Evolutionary conservation across 768 basidiomycete species (phyloP), one percentile per base, ranked within the genome.

Genomic region (Pleurotus citrinopileatus): DNA sequence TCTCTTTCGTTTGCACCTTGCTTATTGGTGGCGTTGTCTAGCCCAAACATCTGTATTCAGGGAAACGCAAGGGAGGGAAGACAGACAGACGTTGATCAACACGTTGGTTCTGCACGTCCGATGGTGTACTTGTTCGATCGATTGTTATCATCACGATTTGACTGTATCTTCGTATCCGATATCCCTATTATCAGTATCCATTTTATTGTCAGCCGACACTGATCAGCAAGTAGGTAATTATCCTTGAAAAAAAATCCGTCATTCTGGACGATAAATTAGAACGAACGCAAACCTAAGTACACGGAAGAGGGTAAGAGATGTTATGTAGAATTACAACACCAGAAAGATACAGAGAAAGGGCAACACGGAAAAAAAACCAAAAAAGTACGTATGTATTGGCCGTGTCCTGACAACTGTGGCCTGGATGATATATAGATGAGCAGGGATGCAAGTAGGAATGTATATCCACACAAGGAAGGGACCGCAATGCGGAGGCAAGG

Each of bases 1-100:
- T 46, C 22, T 38, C 29, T 26, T 17, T 29, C 4, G 57, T 32
- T 29, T 42, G 28, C 23, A 20, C 25, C 32, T 36, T 27, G 26
- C 47, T 23, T 12, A 20, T 54, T 52, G 55, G 13, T 43, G 47
- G 48, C 56, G 29, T 55, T 48, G 28, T 59, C 28, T 56, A 94
- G 91, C 92, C 92, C 45, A 93, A 90, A 67, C 90, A 93, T 74
- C 70, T 94, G 55, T 94, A 86, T 64, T 70, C 90, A 55, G 92
- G 92, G 23, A 93, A 94, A 70, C 84, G 91, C 60, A 88, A 91
- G 66, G 81, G 71, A 22, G 91, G 91, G 62, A 94, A 93, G 74
- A 93, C 90, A 42, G 76, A 82, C 66, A 82, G 91, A 67, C 77
- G 88, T 67, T 90, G 70, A 79, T 59, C 34, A 22, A 15, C 28